A percentile compares a stretch with the other conserved stretches of the same genome.
Evolutionary conservation across 2,329 filamentous ascomycete genomes (phyloP).

Genomic region (Mycocentrospora acerina): DNA sequence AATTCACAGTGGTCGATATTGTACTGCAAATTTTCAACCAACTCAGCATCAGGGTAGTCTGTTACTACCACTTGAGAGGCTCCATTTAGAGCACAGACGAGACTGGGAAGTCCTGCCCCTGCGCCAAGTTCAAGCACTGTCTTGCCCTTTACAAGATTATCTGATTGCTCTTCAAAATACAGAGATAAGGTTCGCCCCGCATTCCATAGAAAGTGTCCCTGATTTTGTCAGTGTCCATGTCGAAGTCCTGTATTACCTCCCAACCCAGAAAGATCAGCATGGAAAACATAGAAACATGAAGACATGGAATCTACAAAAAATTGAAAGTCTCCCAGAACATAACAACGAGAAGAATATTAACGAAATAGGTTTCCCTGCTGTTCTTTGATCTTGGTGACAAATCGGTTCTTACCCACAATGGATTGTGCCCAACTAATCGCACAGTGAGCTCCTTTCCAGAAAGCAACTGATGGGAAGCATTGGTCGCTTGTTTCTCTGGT

Average conservation of each 20-base stretch:
- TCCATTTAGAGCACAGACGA: slow-evolving; percentile 73
- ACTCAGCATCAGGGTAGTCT: slow-evolving; percentile 82
- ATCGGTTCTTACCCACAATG: slow-evolving; percentile 67
- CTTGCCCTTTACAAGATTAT: slow-evolving; percentile 60
- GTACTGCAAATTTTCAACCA: slow-evolving; percentile 76
- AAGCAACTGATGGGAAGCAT: slow-evolving; percentile 68
- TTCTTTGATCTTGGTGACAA: slow-evolving; percentile 1
- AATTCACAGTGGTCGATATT: slow-evolving; percentile 66
- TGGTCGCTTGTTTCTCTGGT: slow-evolving; percentile 73
- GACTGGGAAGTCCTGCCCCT: slow-evolving; percentile 79
- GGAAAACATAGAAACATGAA: not conserved
- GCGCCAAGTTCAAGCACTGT: slow-evolving; percentile 88
- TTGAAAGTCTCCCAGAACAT: slow-evolving; percentile 2
- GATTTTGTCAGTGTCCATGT: slow-evolving; percentile 16
- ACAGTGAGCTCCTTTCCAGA: slow-evolving; percentile 67
- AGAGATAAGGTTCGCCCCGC: slow-evolving; percentile 75
- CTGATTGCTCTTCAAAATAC: slow-evolving; percentile 72
- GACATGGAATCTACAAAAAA: not conserved
- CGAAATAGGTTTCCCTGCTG: slow-evolving; percentile 2
- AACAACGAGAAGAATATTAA: not conserved
- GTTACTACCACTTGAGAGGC: slow-evolving; percentile 72
- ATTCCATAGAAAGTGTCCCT: slow-evolving; percentile 89
- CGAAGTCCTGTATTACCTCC: not conserved
- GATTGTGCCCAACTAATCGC: slow-evolving; percentile 81
- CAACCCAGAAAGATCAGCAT: not conserved